Percentiles rank a stretch among this genome's conserved stretches.
Evolutionary conservation across 495 filamentous ascomycete genomes (phyloP).

Genomic region (Aspergillus affinis): DNA sequence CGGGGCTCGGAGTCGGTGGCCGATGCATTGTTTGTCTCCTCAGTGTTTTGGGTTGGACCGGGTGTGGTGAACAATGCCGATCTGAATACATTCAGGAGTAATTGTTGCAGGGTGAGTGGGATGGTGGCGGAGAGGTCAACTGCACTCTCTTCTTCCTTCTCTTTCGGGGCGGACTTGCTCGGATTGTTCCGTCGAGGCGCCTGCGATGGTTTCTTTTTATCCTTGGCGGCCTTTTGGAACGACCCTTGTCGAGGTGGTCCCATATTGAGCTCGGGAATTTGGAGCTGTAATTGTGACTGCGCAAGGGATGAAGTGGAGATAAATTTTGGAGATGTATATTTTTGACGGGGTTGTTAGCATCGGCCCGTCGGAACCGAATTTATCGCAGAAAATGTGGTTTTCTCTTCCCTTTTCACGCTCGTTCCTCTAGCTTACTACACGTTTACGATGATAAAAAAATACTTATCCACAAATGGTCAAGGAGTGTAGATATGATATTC

Average conservation of each 20-base stretch:
- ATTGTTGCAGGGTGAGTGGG: constrained; percentile 63
- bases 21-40: not conserved
- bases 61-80: constrained; percentile 49
- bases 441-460: not conserved
- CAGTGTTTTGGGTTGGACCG: not conserved
- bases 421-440: not conserved
- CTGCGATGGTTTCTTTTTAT: constrained; percentile 16
- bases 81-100: constrained; percentile 74
- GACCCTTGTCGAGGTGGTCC: constrained; percentile 8
- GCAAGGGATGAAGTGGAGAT: not conserved
- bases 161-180: constrained; percentile 11
- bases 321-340: constrained; percentile 8
- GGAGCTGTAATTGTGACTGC: not conserved
- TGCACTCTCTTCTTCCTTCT: constrained; percentile 12
- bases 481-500: constrained; percentile 21
- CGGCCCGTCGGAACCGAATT: not conserved
- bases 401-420: not conserved
- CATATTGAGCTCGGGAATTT: constrained; percentile 7
- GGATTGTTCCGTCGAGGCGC: constrained; percentile 10
- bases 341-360: not conserved
- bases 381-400: too few relatives aligned
- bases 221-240: constrained; percentile 7
- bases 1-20: constrained; percentile 7
- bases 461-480: constrained; percentile 1
- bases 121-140: constrained; percentile 34